Percentiles rank a stretch among this genome's conserved stretches.
phyloP scores from a whole-genome alignment of 2,329 filamentous ascomycete genomes.

The Ilyonectria robusta region DNA sequence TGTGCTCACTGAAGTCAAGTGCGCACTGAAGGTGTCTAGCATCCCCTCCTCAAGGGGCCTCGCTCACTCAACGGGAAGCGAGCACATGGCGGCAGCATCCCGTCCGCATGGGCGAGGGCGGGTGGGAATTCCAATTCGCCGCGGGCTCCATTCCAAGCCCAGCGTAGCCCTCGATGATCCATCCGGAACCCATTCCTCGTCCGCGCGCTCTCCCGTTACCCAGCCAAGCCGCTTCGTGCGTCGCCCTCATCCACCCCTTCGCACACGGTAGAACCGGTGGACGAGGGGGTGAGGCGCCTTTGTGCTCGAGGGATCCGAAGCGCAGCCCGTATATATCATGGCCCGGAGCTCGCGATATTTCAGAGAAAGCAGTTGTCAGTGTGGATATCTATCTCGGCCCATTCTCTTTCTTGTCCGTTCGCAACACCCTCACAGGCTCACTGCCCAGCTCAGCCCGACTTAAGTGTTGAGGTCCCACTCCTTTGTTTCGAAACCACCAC shows the following conservation, averaged over 20 bases:
- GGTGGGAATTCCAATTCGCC: background rate
- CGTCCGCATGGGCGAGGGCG: background rate
- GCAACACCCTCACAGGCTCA: conserved; percentile 10
- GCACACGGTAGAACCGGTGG: background rate
- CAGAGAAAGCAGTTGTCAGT: background rate
- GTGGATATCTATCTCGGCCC: background rate
- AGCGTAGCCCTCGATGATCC: background rate
- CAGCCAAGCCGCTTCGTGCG: background rate
- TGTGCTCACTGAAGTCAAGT: background rate
- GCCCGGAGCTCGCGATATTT: background rate
- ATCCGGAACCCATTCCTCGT: background rate
- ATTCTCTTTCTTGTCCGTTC: background rate
- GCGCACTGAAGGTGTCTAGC: background rate
- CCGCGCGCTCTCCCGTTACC: background rate
- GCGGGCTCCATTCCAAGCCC: background rate
- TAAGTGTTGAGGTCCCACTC: conserved; percentile 30
- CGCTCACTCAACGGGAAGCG: background rate
- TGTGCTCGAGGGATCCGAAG: background rate
- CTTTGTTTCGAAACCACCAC: conserved; percentile 31
- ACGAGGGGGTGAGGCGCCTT: background rate
- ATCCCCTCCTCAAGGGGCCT: background rate
- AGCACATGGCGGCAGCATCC: background rate
- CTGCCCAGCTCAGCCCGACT: conserved; percentile 7
- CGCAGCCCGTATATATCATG: background rate
- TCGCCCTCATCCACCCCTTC: background rate